Evolutionary conservation across 306 rosid genomes (phyloP), one percentile per base, ranked within the genome.

Genomic region (Vigna mungo): DNA sequence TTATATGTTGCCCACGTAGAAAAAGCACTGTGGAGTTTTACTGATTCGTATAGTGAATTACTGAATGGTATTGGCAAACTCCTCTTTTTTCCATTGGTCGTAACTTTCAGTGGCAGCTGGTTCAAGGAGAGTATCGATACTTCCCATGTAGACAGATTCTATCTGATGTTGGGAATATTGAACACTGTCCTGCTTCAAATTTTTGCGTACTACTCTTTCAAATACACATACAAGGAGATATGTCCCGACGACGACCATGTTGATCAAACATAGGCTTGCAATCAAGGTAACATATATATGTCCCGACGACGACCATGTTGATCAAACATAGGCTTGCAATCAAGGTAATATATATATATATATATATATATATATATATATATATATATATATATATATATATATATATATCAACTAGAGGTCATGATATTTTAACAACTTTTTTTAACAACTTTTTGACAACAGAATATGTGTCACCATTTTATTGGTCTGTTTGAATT

Each of bases 1-100:
- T 56, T 56, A 13, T 58, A 11, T 36, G 0, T 0, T 23, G 36
- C 0, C 17, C 64, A 58, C n/a, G 64, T 58, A 0, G 17, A 17
- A 0, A 25, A 25, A 11, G 13, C 37, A 0, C 0, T 58, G 37
- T 1, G 9, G n/a, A 21, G 4, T 11, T 71, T 61, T 34, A 16
- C 0, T 11, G 12, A 11, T 2, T 44, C 72, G 0, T 61, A 20
- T 4, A 37, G 1, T 23, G 23, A 48, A 25, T 0, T 49, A 2
- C 14, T 49, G n/a, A 2, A 20, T 12, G 65, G 55, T 17, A 48
- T 9, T 1, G 78, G 82, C 10, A 79, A 61, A 20, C 20, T 79
- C 9, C 9, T 18, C 1, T 4, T 8, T 27, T 23, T 59, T 16
- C 16, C 52, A 36, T 1, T 15, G 11, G 8, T 39, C 0, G 39